A percentile compares a stretch with the other conserved stretches of the same genome.
phyloP scores from a whole-genome alignment of 2,329 filamentous ascomycete genomes.

The Aspergillus proliferans region DNA sequence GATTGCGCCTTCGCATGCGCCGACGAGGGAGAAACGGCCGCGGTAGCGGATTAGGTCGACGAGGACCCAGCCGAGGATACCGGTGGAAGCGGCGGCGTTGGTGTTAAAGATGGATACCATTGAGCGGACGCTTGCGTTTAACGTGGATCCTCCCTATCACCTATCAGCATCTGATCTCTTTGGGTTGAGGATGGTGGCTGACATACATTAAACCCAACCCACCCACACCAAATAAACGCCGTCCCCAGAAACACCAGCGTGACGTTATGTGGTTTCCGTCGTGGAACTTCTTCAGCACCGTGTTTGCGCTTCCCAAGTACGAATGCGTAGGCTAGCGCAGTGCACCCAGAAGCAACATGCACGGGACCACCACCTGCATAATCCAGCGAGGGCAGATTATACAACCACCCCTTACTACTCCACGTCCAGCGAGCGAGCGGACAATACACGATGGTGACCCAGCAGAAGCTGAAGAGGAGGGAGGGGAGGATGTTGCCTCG shows the following conservation, averaged over 20 bases:
- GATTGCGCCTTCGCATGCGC: conserved; percentile 53
- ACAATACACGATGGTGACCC: conserved; percentile 66
- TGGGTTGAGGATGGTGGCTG: not conserved
- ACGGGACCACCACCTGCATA: conserved; percentile 71
- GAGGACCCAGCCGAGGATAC: conserved; percentile 49
- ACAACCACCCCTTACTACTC: conserved; percentile 68
- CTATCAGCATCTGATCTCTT: not conserved
- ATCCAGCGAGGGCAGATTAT: conserved; percentile 62
- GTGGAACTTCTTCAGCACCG: conserved; percentile 43
- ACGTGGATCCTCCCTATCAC: conserved; percentile 44
- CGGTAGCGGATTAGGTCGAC: conserved; percentile 49
- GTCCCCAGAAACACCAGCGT: conserved; percentile 69
- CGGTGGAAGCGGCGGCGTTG: conserved; percentile 50
- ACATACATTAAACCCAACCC: conserved; percentile 52
- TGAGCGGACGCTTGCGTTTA: conserved; percentile 48
- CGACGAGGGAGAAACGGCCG: conserved; percentile 51
- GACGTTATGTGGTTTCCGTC: conserved; percentile 61
- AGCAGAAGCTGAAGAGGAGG: conserved; percentile 65
- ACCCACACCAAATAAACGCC: conserved; percentile 41
- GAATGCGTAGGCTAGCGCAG: conserved; percentile 65
- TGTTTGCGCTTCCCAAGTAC: conserved; percentile 65
- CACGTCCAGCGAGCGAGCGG: conserved; percentile 72
- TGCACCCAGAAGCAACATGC: conserved; percentile 66
- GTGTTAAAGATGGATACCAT: conserved; percentile 55
- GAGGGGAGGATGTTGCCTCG: conserved; percentile 59